phyloP scores from a whole-genome alignment of 352 stramenopile genomes.

The Pythium aquatile region DNA sequence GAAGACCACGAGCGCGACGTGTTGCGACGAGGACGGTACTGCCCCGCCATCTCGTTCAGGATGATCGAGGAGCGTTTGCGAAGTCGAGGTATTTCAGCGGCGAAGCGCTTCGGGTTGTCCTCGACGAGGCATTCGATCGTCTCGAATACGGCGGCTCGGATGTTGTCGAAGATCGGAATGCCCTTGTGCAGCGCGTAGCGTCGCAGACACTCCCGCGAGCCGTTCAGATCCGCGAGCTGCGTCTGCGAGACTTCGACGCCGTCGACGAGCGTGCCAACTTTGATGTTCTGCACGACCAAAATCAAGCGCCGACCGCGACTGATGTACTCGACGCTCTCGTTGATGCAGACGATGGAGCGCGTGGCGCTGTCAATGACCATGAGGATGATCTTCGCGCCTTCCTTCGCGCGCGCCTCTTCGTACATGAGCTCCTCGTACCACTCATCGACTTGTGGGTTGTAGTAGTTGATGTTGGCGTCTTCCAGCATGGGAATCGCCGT shows the following conservation, averaged over 20 bases:
- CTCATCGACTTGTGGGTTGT: slow-evolving; percentile 89
- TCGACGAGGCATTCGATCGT: slow-evolving; percentile 54
- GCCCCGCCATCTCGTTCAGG: slow-evolving; percentile 62
- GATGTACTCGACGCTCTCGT: slow-evolving; percentile 88
- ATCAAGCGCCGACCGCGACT: slow-evolving; percentile 66
- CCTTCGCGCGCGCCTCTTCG: slow-evolving; percentile 79
- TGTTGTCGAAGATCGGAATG: slow-evolving; percentile 54
- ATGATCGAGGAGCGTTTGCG: slow-evolving; percentile 80
- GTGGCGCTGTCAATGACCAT: slow-evolving; percentile 85
- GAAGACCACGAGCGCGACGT: slow-evolving; percentile 68
- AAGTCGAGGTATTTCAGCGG: slow-evolving; percentile 46
- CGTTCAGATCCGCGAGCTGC: slow-evolving; percentile 83
- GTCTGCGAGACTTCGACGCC: slow-evolving; percentile 44
- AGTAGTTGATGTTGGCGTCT: slow-evolving; percentile 67
- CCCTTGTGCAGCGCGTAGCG: slow-evolving; percentile 50
- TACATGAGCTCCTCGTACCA: slow-evolving; percentile 86
- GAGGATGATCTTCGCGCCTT: slow-evolving; percentile 77
- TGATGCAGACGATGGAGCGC: slow-evolving; percentile 82
- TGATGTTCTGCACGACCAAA: slow-evolving; percentile 81
- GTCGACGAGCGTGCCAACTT: slow-evolving; percentile 45
- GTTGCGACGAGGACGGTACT: slow-evolving; percentile 45
- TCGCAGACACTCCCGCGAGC: slow-evolving; percentile 73
- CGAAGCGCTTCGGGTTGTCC: slow-evolving; percentile 42
- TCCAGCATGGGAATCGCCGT: slow-evolving; percentile 76
- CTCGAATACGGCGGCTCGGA: slow-evolving; percentile 41